A percentile compares a stretch with the other conserved stretches of the same genome.
Conservation (phyloP, 2,329 filamentous ascomycete species). For the Aspergillus chevalieri region DNA sequence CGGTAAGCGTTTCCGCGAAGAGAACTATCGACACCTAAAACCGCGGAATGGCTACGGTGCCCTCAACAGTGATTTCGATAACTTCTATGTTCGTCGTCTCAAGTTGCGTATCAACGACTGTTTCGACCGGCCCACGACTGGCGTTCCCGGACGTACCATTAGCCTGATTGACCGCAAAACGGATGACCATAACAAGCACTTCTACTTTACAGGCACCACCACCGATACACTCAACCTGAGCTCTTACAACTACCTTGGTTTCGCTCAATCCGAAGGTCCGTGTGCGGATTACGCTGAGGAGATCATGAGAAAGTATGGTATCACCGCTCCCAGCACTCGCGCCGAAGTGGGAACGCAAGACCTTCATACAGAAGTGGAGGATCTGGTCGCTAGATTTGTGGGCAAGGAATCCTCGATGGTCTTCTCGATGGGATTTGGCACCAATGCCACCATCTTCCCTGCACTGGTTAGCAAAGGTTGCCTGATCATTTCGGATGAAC, state of each 20-base stretch:
- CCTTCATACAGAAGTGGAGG: conserved; percentile 81
- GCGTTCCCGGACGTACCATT: conserved; percentile 89
- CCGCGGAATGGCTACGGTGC: conserved; percentile 85
- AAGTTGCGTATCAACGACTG: conserved; percentile 96
- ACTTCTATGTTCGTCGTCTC: conserved; percentile 88
- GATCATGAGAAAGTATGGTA: conserved; percentile 74
- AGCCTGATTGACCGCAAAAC: conserved; percentile 87
- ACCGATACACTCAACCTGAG: conserved; percentile 98
- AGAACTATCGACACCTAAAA: conserved; percentile 79
- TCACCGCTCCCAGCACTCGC: conserved; percentile 74
- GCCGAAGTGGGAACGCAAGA: conserved; percentile 82
- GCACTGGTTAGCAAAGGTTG: conserved; percentile 88
- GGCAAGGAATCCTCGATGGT: conserved; percentile 93
- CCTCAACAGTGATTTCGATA: conserved; percentile 96
- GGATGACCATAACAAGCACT: conserved; percentile 84
- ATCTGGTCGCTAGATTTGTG: conserved; percentile 81
- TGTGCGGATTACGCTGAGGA: conserved; percentile 92
- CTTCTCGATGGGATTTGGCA: conserved; percentile 98
- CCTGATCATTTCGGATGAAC: conserved; percentile 90
- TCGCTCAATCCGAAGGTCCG: conserved; percentile 93
- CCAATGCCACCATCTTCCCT: conserved; percentile 88
- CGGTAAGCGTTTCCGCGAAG: conserved; percentile 85
- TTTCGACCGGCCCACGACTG: conserved; percentile 86
- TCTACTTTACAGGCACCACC: conserved; percentile 79
- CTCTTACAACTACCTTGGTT: conserved; percentile 98